phyloP scores from a whole-genome alignment of 768 basidiomycete species.

The Xerocomus spinulosus region DNA sequence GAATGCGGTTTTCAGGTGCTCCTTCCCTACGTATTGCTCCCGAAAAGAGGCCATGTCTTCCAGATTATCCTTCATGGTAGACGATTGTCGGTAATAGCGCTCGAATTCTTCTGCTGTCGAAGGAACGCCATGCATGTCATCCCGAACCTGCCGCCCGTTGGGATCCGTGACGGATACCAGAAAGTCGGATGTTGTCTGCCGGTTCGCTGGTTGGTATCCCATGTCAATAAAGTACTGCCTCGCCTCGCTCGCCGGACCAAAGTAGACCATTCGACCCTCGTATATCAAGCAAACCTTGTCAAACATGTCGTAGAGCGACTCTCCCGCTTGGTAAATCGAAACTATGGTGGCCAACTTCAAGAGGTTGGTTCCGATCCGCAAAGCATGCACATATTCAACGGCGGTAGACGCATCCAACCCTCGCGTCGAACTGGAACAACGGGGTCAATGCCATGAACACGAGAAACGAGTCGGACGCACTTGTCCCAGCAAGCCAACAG shows the following conservation, averaged over 20 bases:
- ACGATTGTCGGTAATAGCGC: conserved; percentile 40
- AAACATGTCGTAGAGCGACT: conserved; percentile 59
- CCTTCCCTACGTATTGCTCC: conserved; percentile 41
- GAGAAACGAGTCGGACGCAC: conserved; percentile 21
- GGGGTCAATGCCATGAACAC: conserved; percentile 44
- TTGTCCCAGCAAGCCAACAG: conserved; percentile 80
- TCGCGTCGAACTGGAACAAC: conserved; percentile 50
- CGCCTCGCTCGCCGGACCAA: conserved; percentile 50
- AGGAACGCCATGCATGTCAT: conserved; percentile 23
- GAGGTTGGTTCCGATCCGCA: conserved; percentile 64
- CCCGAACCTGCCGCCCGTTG: conserved; percentile 49
- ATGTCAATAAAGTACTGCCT: conserved; percentile 55
- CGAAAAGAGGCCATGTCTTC: conserved; percentile 48
- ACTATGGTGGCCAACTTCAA: conserved; percentile 58
- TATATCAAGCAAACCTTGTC: conserved; percentile 67
- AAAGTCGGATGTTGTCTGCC: conserved; percentile 64
- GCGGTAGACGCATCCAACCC: conserved; percentile 69
- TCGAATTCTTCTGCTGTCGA: conserved; percentile 58
- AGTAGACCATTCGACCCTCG: conserved; percentile 58
- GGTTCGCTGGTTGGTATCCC: conserved; percentile 50
- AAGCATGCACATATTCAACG: conserved; percentile 64
- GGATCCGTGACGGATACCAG: conserved; percentile 61
- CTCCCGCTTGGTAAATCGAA: conserved; percentile 82
- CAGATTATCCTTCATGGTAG: conserved; percentile 38
- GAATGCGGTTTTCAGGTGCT: conserved; percentile 41